Base-by-base conservation (phyloP, 768 basidiomycete species). In the Psilocybe subaeruginosa region DNA sequence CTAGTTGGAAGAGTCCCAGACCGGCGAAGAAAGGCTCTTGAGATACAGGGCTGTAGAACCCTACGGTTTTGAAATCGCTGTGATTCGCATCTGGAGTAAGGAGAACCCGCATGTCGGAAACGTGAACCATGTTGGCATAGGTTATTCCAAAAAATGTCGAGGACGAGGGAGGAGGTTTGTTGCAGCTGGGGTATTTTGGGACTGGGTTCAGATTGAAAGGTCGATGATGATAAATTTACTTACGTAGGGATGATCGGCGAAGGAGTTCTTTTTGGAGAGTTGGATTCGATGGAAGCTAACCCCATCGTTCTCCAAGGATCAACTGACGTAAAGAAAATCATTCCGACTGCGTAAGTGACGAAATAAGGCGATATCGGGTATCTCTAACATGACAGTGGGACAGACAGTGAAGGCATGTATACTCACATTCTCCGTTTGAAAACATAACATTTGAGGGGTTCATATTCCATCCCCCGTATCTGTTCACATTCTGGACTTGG, bases 291-390 rank as follows among this genome's bases (percentile, higher is more conserved):
- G 3, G 81, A 82, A 3, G 79, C 80, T 2, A 83, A 70, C 1
- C 81, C 78, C 80, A 82, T 78, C 4, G 81, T 83, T 31, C 81
- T 69, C 82, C 82, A 83, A 3, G 81, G 82, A 62, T 83, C 81
- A 58, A 82, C 82, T 83, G 31, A 46, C 4, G 8, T 4, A 46
- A 17, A 4, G 45, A 48, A 29, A 23, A 16, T 41, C 4, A 39
- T 7, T 50, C 35, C 37, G 35, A 14, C 8, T 43, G 33, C 11
- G 41, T 31, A 27, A 50, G n/a, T 5, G 11, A 56, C 8, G 14
- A 35, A 35, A 11, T 11, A 53, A 12, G 8, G 19, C 43, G 41
- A 43, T 43, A 5, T 43, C 41, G 41, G 50, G n/a, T 49, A n/a
- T 23, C 46, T 35, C 55, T 16, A 53, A 23, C 27, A 51, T 6